Percentiles rank a stretch among this genome's conserved stretches.
Evolutionary conservation across 768 basidiomycete genomes (phyloP).

Genomic region (Russula dissimulans): DNA sequence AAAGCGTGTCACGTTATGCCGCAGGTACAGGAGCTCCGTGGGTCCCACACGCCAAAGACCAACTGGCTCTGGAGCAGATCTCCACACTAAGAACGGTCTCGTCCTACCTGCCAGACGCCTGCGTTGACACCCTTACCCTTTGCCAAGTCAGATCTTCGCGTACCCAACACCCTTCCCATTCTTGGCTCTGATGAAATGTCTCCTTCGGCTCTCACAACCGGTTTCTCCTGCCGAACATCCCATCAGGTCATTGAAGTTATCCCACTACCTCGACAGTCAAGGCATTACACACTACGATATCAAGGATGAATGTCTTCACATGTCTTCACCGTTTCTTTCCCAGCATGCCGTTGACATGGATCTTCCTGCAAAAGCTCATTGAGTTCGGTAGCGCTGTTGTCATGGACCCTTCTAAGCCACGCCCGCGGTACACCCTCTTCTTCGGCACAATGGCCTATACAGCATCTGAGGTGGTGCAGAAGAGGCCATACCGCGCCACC

Average conservation of each 20-base stretch:
- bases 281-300: slow-evolving; percentile 93
- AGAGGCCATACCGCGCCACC: slow-evolving; percentile 74
- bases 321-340: not conserved
- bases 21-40: slow-evolving; percentile 87
- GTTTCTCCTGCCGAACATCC: slow-evolving; percentile 59
- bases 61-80: slow-evolving; percentile 12
- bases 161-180: slow-evolving; percentile 14
- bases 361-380: slow-evolving; percentile 60
- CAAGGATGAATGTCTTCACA: slow-evolving; percentile 65
- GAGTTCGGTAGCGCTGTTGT: slow-evolving; percentile 90
- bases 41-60: slow-evolving; percentile 39
- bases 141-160: slow-evolving; percentile 9
- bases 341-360: slow-evolving; percentile 11
- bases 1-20: not conserved
- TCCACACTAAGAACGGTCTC: slow-evolving; percentile 3
- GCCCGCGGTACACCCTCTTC: slow-evolving; percentile 67
- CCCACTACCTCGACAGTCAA: slow-evolving; percentile 60
- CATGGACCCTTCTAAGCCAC: slow-evolving; percentile 50
- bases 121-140: slow-evolving; percentile 18
- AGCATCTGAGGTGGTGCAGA: slow-evolving; percentile 85
- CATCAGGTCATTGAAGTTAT: slow-evolving; percentile 88
- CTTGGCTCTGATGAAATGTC: not conserved
- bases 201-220: slow-evolving; percentile 16
- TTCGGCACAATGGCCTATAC: slow-evolving; percentile 96
- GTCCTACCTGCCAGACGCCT: slow-evolving; percentile 15